Percentiles rank a stretch among this genome's conserved stretches.
phyloP scores from a whole-genome alignment of 495 filamentous ascomycete species.

The Thermothielavioides terrestris region DNA sequence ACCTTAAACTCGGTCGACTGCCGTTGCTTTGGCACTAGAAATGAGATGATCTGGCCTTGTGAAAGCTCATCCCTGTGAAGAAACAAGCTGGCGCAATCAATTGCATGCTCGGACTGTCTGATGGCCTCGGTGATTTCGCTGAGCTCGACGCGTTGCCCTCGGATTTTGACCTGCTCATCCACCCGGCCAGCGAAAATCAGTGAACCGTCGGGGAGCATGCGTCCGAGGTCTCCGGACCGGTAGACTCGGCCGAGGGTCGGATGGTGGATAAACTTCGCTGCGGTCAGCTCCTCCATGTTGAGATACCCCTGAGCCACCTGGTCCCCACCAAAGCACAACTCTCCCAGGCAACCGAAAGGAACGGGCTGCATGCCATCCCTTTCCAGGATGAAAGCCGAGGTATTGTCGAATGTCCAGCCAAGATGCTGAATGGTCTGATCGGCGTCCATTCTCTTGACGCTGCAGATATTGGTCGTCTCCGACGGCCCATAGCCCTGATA shows the following conservation, averaged over 20 bases:
- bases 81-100: slow-evolving; percentile 48
- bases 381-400: slow-evolving; percentile 57
- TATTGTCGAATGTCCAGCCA: slow-evolving; percentile 58
- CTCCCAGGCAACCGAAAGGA: slow-evolving; percentile 61
- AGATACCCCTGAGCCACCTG: slow-evolving; percentile 72
- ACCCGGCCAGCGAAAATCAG: slow-evolving; percentile 63
- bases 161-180: slow-evolving; percentile 76
- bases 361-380: slow-evolving; percentile 36
- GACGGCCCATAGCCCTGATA: slow-evolving; percentile 68
- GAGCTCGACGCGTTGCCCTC: slow-evolving; percentile 70
- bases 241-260: slow-evolving; percentile 58
- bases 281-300: slow-evolving; percentile 45
- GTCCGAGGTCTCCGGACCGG: slow-evolving; percentile 61
- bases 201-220: slow-evolving; percentile 60
- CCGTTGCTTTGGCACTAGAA: slow-evolving; percentile 41
- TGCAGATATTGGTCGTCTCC: slow-evolving; percentile 70
- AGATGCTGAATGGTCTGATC: slow-evolving; percentile 48
- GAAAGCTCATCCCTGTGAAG: slow-evolving; percentile 17
- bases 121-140: slow-evolving; percentile 63
- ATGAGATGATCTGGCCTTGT: slow-evolving; percentile 45
- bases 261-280: slow-evolving; percentile 55
- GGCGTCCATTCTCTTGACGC: slow-evolving; percentile 45
- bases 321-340: slow-evolving; percentile 76
- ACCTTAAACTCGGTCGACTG: slow-evolving; percentile 16
- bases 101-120: slow-evolving; percentile 32